A percentile compares a stretch with the other conserved stretches of the same genome.
Evolutionary conservation across 805 yeast genomes (phyloP).

Genomic region (Barnettozyma siamensis): DNA sequence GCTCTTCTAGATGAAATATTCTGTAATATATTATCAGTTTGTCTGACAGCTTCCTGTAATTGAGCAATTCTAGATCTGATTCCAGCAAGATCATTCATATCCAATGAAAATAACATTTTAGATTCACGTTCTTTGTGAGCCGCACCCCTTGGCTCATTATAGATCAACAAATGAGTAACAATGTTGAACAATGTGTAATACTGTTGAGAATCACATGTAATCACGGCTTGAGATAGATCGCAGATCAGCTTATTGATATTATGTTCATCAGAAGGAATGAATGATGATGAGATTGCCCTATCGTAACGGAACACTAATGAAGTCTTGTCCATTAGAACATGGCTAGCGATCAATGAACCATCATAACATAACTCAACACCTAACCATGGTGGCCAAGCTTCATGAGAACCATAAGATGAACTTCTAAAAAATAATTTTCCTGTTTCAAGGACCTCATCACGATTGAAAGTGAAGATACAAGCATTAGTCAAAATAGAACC

Average conservation of each 20-base stretch:
- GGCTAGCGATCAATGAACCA: slow-evolving; percentile 38
- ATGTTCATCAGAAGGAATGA: slow-evolving; percentile 24
- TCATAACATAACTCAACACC: slow-evolving; percentile 66
- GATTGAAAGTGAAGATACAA: slow-evolving; percentile 61
- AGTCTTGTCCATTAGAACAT: slow-evolving; percentile 57
- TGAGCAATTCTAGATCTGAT: slow-evolving; percentile 41
- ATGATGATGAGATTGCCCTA: slow-evolving; percentile 41
- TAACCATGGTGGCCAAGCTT: slow-evolving; percentile 87
- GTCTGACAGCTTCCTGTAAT: slow-evolving; percentile 44
- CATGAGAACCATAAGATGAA: slow-evolving; percentile 54
- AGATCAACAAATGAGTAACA: slow-evolving; percentile 57
- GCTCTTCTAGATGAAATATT: slow-evolving; percentile 46
- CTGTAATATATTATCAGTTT: slow-evolving; percentile 36
- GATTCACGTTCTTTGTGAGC: slow-evolving; percentile 53
- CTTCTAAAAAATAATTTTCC: slow-evolving; percentile 40
- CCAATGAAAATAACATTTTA: slow-evolving; percentile 63
- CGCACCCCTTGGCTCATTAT: slow-evolving; percentile 66
- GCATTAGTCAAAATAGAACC: slow-evolving; percentile 68
- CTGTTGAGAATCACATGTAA: slow-evolving; percentile 68
- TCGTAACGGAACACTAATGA: slow-evolving; percentile 59
- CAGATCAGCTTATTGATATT: slow-evolving; percentile 46
- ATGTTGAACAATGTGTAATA: slow-evolving; percentile 63
- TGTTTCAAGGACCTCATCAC: slow-evolving; percentile 38
- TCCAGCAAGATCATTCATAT: slow-evolving; percentile 53
- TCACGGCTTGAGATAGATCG: slow-evolving; percentile 63